Evolutionary conservation across 495 filamentous ascomycete genomes (phyloP), one percentile per base, ranked within the genome.

Genomic region (Penicillium desertorum): DNA sequence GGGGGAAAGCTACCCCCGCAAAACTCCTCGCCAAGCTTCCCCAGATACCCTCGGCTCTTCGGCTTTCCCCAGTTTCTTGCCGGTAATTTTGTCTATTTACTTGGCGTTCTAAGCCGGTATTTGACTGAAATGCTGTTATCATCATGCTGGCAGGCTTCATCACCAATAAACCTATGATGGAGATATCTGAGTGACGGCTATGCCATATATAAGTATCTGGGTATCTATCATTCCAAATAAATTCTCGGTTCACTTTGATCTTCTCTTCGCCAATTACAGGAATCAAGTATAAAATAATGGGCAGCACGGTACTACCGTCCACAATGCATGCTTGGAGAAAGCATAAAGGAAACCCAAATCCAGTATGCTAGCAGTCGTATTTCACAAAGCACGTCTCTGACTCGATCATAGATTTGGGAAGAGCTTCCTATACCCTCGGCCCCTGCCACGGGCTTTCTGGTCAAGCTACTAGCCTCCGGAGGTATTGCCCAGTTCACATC

Each of bases 271-370:
- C 20, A 37, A 5, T 10, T 45, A 45, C 14, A 37, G 1, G 4
- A 25, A 27, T 14, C 25, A 17, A 46, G 17, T 17, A 2, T 46
- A 25, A 46, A 27, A 29, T 8, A 0, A 47, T 56, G 53, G 8
- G 20, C 7, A 30, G 5, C 20, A 7, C 16, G 23, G 1, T 16
- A 25, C 53, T 41, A 1, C 62, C 62, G 5, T 22, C 52, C 11
- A 59, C 48, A 2, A 65, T 65, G 62, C 51, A 62, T 54, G 62
- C 62, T 25, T 65, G 62, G 62, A 58, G 62, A 19, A 65, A 65
- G 59, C 62, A 65, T 45, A 65, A 65, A 37, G 62, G 62, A 3
- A 62, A 65, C 6, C 47, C 32, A 1, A 32, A 39, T 10, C 62
- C 62, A 11, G 62, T 65, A 47, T 39, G 44, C n/a, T 34, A 19